phyloP scores from a whole-genome alignment of 2,329 filamentous ascomycete species.

The Cordyceps javanica region DNA sequence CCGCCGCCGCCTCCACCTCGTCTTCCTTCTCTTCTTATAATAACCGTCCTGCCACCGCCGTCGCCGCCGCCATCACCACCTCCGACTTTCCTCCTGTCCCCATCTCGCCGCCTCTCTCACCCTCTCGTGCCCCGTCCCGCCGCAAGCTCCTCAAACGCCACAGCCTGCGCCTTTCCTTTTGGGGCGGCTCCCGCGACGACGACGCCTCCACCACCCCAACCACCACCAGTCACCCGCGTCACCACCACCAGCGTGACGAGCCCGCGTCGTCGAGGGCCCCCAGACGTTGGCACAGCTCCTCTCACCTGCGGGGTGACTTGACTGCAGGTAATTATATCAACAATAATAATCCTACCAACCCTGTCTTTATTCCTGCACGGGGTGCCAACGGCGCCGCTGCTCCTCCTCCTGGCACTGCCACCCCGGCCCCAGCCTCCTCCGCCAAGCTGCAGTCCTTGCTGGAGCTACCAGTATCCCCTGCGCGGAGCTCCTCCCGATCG shows the following conservation, averaged over 20 bases:
- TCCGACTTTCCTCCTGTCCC: not conserved
- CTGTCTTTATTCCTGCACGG: not conserved
- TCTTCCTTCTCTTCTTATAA: not conserved
- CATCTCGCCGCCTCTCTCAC: not conserved
- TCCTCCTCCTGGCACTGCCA: not conserved
- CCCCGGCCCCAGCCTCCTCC: conserved; percentile 10
- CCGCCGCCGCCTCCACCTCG: not conserved
- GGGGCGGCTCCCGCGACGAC: conserved; percentile 1
- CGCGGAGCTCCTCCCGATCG: conserved; percentile 15
- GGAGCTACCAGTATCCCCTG: not conserved
- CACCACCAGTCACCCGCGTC: not conserved
- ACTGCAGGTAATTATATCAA: not conserved
- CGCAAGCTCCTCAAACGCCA: not conserved
- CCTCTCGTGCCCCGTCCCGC: not conserved
- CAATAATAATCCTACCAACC: not conserved
- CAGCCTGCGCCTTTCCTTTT: conserved; percentile 1
- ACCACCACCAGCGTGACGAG: not conserved
- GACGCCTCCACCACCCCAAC: not conserved
- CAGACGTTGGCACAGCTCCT: not conserved
- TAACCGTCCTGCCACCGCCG: not conserved
- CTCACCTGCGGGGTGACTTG: conserved; percentile 1
- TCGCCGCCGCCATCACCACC: not conserved
- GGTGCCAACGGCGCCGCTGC: not conserved
- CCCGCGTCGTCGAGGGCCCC: not conserved
- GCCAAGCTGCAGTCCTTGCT: conserved; percentile 1